Percentiles rank a stretch among this genome's conserved stretches.
phyloP scores from a whole-genome alignment of 805 yeast species.

The Starmerella vaccinii region DNA sequence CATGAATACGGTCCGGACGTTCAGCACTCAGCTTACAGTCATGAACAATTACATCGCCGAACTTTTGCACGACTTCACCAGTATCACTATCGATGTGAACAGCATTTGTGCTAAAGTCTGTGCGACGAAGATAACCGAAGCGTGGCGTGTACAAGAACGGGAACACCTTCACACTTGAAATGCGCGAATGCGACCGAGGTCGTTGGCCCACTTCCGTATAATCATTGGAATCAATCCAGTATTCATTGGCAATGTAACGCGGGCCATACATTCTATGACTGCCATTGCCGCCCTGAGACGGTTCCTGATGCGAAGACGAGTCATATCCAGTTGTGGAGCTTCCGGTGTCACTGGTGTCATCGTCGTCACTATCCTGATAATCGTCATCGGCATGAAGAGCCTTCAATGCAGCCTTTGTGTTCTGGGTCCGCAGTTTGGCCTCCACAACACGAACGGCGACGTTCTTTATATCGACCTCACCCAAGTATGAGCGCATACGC shows the following conservation, averaged over 20 bases:
- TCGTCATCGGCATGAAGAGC: conserved; percentile 11
- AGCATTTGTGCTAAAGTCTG: conserved; percentile 38
- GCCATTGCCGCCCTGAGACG: conserved; percentile 2
- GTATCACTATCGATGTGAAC: conserved; percentile 25
- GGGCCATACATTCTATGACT: conserved; percentile 14
- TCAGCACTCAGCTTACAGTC: conserved; percentile 41
- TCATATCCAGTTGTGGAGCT: conserved; percentile 2
- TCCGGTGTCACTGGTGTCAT: conserved; percentile 9
- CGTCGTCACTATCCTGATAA: conserved; percentile 32
- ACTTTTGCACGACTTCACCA: conserved; percentile 34
- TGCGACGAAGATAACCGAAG: conserved; percentile 59
- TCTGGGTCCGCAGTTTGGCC: conserved; percentile 39
- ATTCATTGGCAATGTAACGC: conserved; percentile 13
- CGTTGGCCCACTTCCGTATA: conserved; percentile 52
- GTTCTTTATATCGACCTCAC: conserved; percentile 56
- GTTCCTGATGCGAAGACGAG: conserved; percentile 3
- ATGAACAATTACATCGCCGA: conserved; percentile 50
- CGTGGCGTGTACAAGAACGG: conserved; percentile 62
- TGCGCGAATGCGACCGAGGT: conserved; percentile 14
- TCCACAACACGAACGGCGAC: conserved; percentile 60
- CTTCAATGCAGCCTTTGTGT: conserved; percentile 12
- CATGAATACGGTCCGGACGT: conserved; percentile 27
- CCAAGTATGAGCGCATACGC: conserved; percentile 49
- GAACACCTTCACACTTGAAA: conserved; percentile 37
- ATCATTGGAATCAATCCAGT: conserved; percentile 71